These are phyloP conservation scores for Podaxis carcinomalis DNA, from an alignment of 768 basidiomycete species.

Conservation along the genomic window DNA sequence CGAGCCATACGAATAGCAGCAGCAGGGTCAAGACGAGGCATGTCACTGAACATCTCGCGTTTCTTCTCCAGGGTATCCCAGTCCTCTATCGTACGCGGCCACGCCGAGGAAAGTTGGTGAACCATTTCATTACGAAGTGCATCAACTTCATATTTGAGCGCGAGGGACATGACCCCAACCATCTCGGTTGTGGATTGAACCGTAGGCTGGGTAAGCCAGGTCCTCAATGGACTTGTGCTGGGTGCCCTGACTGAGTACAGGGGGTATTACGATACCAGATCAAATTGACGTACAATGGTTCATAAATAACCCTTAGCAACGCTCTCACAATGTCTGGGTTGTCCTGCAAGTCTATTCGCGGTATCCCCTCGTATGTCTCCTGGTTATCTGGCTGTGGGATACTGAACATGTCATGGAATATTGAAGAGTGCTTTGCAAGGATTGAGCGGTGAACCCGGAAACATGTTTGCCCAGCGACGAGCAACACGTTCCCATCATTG, in stretches of 20 bases:
- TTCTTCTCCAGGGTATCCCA: slow-evolving; percentile 8
- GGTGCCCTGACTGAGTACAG: neutral
- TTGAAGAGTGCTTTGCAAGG: slow-evolving; percentile 11
- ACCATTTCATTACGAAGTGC: slow-evolving; percentile 8
- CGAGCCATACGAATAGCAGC: slow-evolving; percentile 8
- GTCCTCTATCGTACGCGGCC: slow-evolving; percentile 8
- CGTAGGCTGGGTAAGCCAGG: slow-evolving; percentile 6
- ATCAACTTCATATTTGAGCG: slow-evolving; percentile 12
- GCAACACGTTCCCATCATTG: slow-evolving; percentile 12
- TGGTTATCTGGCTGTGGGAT: slow-evolving; percentile 9
- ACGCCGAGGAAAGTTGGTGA: slow-evolving; percentile 5
- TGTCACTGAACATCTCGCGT: slow-evolving; percentile 9
- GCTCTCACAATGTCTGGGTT: slow-evolving; percentile 5
- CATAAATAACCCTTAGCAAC: slow-evolving; percentile 5
- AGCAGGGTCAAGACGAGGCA: slow-evolving; percentile 5
- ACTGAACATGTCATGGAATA: slow-evolving; percentile 11
- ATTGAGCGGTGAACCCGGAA: slow-evolving; percentile 13
- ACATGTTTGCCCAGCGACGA: slow-evolving; percentile 8
- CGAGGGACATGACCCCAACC: slow-evolving; percentile 4
- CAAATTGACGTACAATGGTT: slow-evolving; percentile 2
- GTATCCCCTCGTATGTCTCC: slow-evolving; percentile 5
- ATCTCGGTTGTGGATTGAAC: slow-evolving; percentile 2
- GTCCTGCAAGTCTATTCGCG: slow-evolving; percentile 3
- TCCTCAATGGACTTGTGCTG: slow-evolving; percentile 6
- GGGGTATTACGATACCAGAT: neutral